A percentile compares a stretch with the other conserved stretches of the same genome.
These are phyloP conservation scores for Populus alba DNA, from an alignment of 345 rosid genomes.

Conservation along the genomic window DNA sequence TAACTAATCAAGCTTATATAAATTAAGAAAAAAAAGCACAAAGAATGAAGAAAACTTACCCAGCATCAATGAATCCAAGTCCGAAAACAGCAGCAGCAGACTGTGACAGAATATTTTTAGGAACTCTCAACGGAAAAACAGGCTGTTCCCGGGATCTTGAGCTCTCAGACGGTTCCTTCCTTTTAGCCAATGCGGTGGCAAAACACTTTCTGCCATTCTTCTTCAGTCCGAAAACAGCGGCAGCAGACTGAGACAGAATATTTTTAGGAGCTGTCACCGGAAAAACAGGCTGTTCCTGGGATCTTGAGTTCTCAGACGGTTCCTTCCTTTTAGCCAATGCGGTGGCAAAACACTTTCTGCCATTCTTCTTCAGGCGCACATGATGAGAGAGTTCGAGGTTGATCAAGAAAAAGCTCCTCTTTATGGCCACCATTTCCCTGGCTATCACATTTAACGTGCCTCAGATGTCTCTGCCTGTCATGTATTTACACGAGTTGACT, in stretches of 20 bases:
- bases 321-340: slow-evolving; percentile 37
- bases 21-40: no score
- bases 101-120: slow-evolving; percentile 24
- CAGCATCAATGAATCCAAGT: slow-evolving; percentile 78
- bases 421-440: slow-evolving; percentile 33
- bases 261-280: slow-evolving; percentile 11
- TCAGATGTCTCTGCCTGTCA: neutral
- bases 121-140: neutral
- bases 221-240: slow-evolving; percentile 41
- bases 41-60: slow-evolving; percentile 31
- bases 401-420: slow-evolving; percentile 21
- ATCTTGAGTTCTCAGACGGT: slow-evolving; percentile 18
- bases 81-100: slow-evolving; percentile 52
- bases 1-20: neutral
- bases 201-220: slow-evolving; percentile 12
- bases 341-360: slow-evolving; percentile 4
- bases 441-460: neutral
- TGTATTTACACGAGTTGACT: neutral
- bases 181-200: slow-evolving; percentile 27
- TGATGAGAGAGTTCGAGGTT: neutral
- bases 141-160: slow-evolving; percentile 6
- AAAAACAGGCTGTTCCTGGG: neutral
- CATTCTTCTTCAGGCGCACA: slow-evolving; percentile 15
- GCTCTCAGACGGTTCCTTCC: slow-evolving; percentile 28
- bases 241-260: slow-evolving; percentile 37